These are phyloP conservation scores for Mortierella sp. DNA, from an alignment of 371 early-diverging fungal species.

Conservation along the genomic window DNA sequence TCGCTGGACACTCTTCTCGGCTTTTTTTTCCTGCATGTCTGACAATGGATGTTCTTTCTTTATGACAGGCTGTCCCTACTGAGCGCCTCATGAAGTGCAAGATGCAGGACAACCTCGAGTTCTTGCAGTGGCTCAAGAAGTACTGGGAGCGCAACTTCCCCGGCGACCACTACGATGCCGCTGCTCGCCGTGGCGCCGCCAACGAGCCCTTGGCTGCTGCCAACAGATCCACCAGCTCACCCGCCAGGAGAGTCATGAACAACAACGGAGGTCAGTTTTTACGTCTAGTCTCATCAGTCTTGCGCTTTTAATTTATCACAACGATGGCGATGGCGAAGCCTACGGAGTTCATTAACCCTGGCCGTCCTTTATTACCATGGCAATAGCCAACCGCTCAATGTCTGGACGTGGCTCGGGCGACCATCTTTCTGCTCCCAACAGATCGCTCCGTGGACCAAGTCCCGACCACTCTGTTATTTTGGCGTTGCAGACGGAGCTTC, in stretches of 20 bases:
- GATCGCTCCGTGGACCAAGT: slow-evolving; percentile 52
- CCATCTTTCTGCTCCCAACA: slow-evolving; percentile 43
- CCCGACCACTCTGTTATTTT: slow-evolving; percentile 52
- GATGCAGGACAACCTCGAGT: slow-evolving; percentile 90
- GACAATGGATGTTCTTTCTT: not conserved
- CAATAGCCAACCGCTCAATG: slow-evolving; percentile 51
- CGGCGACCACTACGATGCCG: slow-evolving; percentile 77
- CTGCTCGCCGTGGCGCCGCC: slow-evolving; percentile 69
- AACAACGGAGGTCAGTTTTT: slow-evolving; percentile 36
- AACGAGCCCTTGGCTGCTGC: slow-evolving; percentile 49
- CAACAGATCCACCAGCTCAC: slow-evolving; percentile 53
- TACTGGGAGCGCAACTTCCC: slow-evolving; percentile 80
- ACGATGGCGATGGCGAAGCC: not conserved
- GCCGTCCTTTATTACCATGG: not conserved
- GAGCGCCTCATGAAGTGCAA: slow-evolving; percentile 80
- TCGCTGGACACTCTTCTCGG: slow-evolving; percentile 1
- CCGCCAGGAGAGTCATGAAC: slow-evolving; percentile 43
- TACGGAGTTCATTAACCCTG: not conserved
- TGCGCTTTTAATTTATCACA: not conserved
- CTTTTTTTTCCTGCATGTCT: slow-evolving; percentile 3
- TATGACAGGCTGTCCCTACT: slow-evolving; percentile 68
- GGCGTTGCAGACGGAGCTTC: slow-evolving; percentile 64
- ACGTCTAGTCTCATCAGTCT: not conserved
- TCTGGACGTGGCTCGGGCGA: slow-evolving; percentile 34
- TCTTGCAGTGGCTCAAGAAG: slow-evolving; percentile 85